A percentile compares a stretch with the other conserved stretches of the same genome.
Conservation (phyloP, 768 basidiomycete genomes). For the Suillus hirtellus region DNA sequence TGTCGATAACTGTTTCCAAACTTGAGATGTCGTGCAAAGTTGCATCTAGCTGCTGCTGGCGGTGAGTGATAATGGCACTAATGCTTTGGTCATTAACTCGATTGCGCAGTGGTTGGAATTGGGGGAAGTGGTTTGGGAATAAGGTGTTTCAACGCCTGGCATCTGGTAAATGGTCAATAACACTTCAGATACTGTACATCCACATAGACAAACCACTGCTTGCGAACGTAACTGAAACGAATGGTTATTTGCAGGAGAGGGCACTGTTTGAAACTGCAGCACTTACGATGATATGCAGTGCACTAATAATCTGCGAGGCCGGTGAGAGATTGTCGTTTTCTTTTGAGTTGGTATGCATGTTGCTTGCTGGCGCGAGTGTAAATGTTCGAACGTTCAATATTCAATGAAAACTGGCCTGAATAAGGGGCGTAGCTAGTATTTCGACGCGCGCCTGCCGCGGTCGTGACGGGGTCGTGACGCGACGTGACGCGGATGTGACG, state of each 20-base stretch:
- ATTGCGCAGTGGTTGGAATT: neutral
- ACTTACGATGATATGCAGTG: neutral
- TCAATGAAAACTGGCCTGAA: too few relatives aligned
- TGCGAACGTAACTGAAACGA: neutral
- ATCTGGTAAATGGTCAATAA: neutral
- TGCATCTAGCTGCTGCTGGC: neutral
- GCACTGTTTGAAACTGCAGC: neutral
- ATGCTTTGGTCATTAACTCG: neutral
- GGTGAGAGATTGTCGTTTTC: neutral
- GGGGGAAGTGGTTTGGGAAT: neutral
- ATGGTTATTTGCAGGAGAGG: neutral
- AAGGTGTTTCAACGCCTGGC: neutral
- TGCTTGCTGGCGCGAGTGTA: neutral
- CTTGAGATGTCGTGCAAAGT: neutral
- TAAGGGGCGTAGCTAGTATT: too few relatives aligned
- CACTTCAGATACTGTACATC: neutral
- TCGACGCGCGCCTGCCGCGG: too few relatives aligned
- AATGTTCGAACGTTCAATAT: too few relatives aligned
- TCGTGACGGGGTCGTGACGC: too few relatives aligned
- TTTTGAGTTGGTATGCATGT: neutral
- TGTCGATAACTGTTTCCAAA: slow-evolving; percentile 15
- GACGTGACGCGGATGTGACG: too few relatives aligned
- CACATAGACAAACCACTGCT: neutral
- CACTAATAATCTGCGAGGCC: neutral
- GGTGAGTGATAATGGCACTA: neutral